phyloP scores from a whole-genome alignment of 1,284 basidiomycete genomes.

The Xanthoconium separans region DNA sequence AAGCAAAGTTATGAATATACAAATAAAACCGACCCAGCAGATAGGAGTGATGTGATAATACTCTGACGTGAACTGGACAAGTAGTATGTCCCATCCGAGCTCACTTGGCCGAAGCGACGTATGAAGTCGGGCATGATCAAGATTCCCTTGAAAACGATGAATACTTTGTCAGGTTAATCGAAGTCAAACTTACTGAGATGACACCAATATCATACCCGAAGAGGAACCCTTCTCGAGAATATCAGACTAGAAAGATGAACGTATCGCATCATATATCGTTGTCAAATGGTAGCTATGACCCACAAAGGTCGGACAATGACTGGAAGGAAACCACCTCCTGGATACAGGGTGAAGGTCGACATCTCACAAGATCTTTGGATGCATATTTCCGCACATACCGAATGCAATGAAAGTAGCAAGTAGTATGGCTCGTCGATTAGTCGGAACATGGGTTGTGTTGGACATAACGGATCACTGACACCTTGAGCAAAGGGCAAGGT shows the following conservation, averaged over 20 bases:
- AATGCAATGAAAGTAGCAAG: slow-evolving; percentile 61
- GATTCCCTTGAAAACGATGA: slow-evolving; percentile 53
- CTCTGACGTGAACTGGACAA: slow-evolving; percentile 65
- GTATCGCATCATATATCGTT: background rate
- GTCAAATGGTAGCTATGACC: background rate
- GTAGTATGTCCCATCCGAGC: slow-evolving; percentile 46
- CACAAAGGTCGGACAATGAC: background rate
- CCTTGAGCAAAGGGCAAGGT: background rate
- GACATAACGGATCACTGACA: background rate
- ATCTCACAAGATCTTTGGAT: slow-evolving; percentile 18
- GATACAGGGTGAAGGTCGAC: background rate
- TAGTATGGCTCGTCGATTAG: slow-evolving; percentile 26
- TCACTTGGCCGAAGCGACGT: slow-evolving; percentile 60
- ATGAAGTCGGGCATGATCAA: slow-evolving; percentile 79
- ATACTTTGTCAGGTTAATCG: background rate
- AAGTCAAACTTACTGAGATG: slow-evolving; percentile 43
- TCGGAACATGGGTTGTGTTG: slow-evolving; percentile 6
- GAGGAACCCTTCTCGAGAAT: slow-evolving; percentile 44
- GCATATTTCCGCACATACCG: slow-evolving; percentile 26
- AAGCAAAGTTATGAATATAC: background rate
- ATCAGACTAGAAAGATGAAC: slow-evolving; percentile 5
- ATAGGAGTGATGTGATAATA: slow-evolving; percentile 76
- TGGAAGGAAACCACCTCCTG: slow-evolving; percentile 9
- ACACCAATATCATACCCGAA: slow-evolving; percentile 75
- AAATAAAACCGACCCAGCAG: slow-evolving; percentile 56